A percentile compares a stretch with the other conserved stretches of the same genome.
phyloP scores from a whole-genome alignment of 2,329 filamentous ascomycete genomes.

The Colletotrichum noveboracense region DNA sequence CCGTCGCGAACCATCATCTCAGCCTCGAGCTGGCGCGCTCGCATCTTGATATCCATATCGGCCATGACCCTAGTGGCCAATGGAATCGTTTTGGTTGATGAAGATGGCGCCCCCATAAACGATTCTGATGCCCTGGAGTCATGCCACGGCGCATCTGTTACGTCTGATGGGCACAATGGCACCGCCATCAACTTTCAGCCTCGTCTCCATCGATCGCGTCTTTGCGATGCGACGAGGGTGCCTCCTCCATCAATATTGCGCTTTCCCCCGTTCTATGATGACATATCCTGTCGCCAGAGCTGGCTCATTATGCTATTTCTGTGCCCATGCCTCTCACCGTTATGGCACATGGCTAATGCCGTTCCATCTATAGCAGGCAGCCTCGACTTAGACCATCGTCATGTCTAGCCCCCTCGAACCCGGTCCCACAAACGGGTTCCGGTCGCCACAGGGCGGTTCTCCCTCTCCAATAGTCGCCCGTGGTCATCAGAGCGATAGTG shows the following conservation, averaged over 20 bases:
- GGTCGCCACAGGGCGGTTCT: slow-evolving; percentile 58
- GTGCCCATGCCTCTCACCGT: background rate
- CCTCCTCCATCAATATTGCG: slow-evolving; percentile 35
- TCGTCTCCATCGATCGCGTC: slow-evolving; percentile 50
- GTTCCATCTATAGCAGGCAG: slow-evolving; percentile 50
- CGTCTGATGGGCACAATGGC: slow-evolving; percentile 46
- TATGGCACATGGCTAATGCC: slow-evolving; percentile 37
- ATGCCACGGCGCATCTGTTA: slow-evolving; percentile 23
- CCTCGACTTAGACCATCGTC: slow-evolving; percentile 65
- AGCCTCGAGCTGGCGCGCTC: slow-evolving; percentile 31
- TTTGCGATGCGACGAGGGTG: slow-evolving; percentile 48
- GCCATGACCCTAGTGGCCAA: slow-evolving; percentile 27
- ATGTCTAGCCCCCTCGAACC: slow-evolving; percentile 68
- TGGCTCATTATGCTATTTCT: slow-evolving; percentile 50
- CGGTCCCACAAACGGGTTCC: slow-evolving; percentile 71
- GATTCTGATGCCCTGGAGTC: slow-evolving; percentile 32
- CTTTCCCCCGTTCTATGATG: slow-evolving; percentile 45
- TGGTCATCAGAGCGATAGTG: slow-evolving; percentile 70
- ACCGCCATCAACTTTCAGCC: slow-evolving; percentile 49
- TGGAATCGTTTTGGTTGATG: slow-evolving; percentile 36
- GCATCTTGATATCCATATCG: slow-evolving; percentile 40
- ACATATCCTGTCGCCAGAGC: slow-evolving; percentile 32
- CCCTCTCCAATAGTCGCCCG: slow-evolving; percentile 42
- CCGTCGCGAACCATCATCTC: slow-evolving; percentile 42
- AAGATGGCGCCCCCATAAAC: slow-evolving; percentile 36